phyloP scores from a whole-genome alignment of 2,329 filamentous ascomycete species.

The Rasamsonia emersonii region DNA sequence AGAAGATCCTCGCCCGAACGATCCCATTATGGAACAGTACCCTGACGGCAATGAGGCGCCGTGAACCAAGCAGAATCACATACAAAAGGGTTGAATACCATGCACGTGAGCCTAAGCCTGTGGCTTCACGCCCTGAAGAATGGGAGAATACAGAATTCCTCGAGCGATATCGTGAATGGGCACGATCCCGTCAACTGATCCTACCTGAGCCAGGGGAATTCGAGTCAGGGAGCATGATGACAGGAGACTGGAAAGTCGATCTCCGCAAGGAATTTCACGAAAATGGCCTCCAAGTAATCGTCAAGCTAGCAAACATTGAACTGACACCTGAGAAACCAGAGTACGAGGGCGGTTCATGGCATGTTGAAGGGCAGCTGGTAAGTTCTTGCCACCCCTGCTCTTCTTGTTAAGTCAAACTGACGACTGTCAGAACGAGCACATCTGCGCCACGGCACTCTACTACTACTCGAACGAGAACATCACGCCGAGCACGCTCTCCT shows the following conservation, averaged over 20 bases:
- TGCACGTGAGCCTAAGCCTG: constrained; percentile 1
- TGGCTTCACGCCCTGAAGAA: constrained; percentile 6
- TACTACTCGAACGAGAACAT: constrained; percentile 56
- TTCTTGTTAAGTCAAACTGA: no score
- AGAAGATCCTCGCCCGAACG: constrained; percentile 22
- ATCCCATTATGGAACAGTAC: constrained; percentile 18
- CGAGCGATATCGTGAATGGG: constrained; percentile 17
- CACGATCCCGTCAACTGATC: constrained; percentile 9
- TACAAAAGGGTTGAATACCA: constrained; percentile 19
- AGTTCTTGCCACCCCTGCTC: no score
- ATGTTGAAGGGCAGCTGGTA: constrained; percentile 41
- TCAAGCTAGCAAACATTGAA: constrained; percentile 54
- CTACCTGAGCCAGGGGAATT: constrained; percentile 20
- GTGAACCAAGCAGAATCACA: constrained; percentile 17
- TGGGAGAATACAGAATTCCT: constrained; percentile 9
- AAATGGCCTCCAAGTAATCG: constrained; percentile 51
- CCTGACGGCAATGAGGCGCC: constrained; percentile 9
- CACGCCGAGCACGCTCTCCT: constrained; percentile 42
- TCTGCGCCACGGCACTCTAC: constrained; percentile 56
- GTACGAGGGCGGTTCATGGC: constrained; percentile 40
- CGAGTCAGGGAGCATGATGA: constrained; percentile 21
- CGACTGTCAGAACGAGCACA: constrained; percentile 57
- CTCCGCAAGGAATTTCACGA: constrained; percentile 27
- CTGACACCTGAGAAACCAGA: constrained; percentile 49
- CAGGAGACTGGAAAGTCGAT: constrained; percentile 17